Conservation (phyloP, 805 yeast species). For the Teunomyces funiuensis region DNA sequence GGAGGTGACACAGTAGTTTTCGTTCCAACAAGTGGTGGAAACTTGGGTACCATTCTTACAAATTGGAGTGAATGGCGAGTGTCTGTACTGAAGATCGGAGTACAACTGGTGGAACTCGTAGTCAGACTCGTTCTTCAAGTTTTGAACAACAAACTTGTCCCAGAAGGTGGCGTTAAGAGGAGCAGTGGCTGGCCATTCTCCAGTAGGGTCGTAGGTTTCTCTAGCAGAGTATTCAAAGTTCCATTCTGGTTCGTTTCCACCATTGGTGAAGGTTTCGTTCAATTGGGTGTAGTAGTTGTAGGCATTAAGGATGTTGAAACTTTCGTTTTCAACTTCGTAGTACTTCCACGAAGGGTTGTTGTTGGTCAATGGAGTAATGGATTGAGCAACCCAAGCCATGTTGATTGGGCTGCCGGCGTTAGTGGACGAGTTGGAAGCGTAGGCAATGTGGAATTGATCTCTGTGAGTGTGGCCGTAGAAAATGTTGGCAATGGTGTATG, state of each 20-base stretch:
- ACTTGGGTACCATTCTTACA: constrained; percentile 34
- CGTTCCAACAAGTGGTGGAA: constrained; percentile 15
- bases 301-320: constrained; percentile 61
- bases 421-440: constrained; percentile 41
- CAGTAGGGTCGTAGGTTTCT: constrained; percentile 49
- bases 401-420: constrained; percentile 43
- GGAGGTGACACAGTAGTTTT: constrained; percentile 42
- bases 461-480: constrained; percentile 73
- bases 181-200: constrained; percentile 55
- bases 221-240: constrained; percentile 63
- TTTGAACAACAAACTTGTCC: constrained; percentile 51
- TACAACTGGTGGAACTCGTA: constrained; percentile 50
- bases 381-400: constrained; percentile 65
- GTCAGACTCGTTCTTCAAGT: constrained; percentile 38
- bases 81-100: constrained; percentile 50
- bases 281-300: constrained; percentile 59
- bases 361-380: constrained; percentile 60
- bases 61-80: constrained; percentile 53
- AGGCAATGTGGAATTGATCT: constrained; percentile 64
- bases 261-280: constrained; percentile 53
- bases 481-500: constrained; percentile 63
- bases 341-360: constrained; percentile 74
- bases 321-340: constrained; percentile 61
- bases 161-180: constrained; percentile 71
- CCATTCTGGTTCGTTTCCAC: constrained; percentile 63